Evolutionary conservation across 805 yeast genomes (phyloP).

Genomic region (Saturnispora serradocipensis): DNA sequence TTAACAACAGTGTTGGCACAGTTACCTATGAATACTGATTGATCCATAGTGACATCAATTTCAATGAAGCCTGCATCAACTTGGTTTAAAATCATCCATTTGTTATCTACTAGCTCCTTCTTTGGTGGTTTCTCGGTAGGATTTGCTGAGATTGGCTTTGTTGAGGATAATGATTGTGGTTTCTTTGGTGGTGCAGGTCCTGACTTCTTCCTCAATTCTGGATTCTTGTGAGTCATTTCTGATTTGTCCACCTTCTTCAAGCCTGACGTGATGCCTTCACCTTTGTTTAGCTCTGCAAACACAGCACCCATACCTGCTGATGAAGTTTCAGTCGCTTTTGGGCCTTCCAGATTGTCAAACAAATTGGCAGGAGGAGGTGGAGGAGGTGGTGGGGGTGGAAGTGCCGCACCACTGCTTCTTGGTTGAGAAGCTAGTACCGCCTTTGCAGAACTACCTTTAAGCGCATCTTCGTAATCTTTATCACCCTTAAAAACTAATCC

Average conservation of each 20-base stretch:
- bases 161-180: slow-evolving; percentile 48
- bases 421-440: slow-evolving; percentile 18
- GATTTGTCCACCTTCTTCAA: slow-evolving; percentile 88
- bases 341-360: slow-evolving; percentile 34
- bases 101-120: slow-evolving; percentile 73
- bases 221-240: slow-evolving; percentile 90
- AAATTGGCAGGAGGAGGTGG: slow-evolving; percentile 80
- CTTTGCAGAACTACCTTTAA: slow-evolving; percentile 13
- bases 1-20: slow-evolving; percentile 68
- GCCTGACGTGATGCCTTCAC: slow-evolving; percentile 74
- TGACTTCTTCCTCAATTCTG: slow-evolving; percentile 57
- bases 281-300: slow-evolving; percentile 82
- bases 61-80: slow-evolving; percentile 39
- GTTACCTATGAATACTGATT: slow-evolving; percentile 81
- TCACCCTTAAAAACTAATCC: slow-evolving; percentile 76
- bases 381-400: slow-evolving; percentile 49
- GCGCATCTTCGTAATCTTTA: slow-evolving; percentile 53
- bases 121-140: slow-evolving; percentile 34
- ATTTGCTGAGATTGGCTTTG: slow-evolving; percentile 11
- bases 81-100: slow-evolving; percentile 82
- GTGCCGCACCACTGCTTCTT: slow-evolving; percentile 19
- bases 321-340: slow-evolving; percentile 18
- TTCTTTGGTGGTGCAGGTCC: slow-evolving; percentile 78
- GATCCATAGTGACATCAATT: slow-evolving; percentile 75
- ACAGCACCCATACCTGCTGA: slow-evolving; percentile 57